Conservation (phyloP, 805 yeast species). For the Hanseniaspora nectarophila region DNA sequence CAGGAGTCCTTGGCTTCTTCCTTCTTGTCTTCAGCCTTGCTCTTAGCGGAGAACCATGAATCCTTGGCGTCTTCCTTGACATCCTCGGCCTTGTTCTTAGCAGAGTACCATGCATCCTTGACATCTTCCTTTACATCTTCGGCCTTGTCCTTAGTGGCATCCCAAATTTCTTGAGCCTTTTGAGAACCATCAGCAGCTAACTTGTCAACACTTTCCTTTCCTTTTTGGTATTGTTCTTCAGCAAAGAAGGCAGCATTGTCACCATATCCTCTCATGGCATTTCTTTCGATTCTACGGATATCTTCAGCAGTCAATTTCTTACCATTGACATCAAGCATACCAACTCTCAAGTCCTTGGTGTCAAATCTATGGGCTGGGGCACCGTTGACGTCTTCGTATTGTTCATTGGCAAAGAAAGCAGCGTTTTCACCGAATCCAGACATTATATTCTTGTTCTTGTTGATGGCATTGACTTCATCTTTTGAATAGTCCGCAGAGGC, state of each 20-base stretch:
- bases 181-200: neutral
- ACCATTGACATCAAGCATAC: neutral
- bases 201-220: constrained; percentile 18
- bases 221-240: constrained; percentile 32
- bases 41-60: no score
- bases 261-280: constrained; percentile 37
- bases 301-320: constrained; percentile 20
- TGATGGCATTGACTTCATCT: constrained; percentile 6
- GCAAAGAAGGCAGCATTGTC: constrained; percentile 36
- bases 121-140: constrained; percentile 27
- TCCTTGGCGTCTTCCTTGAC: constrained; percentile 19
- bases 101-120: constrained; percentile 25
- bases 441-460: constrained; percentile 1
- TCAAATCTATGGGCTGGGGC: constrained; percentile 5
- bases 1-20: no score
- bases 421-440: constrained; percentile 26
- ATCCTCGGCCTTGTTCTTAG: constrained; percentile 26
- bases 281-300: constrained; percentile 26
- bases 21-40: no score
- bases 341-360: neutral
- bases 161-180: neutral
- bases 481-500: neutral
- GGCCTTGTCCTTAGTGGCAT: constrained; percentile 29
- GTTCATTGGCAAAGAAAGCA: constrained; percentile 21
- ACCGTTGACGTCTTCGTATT: constrained; percentile 16